Conservation (phyloP, 768 basidiomycete genomes). For the Kwoniella dejecticola region DNA sequence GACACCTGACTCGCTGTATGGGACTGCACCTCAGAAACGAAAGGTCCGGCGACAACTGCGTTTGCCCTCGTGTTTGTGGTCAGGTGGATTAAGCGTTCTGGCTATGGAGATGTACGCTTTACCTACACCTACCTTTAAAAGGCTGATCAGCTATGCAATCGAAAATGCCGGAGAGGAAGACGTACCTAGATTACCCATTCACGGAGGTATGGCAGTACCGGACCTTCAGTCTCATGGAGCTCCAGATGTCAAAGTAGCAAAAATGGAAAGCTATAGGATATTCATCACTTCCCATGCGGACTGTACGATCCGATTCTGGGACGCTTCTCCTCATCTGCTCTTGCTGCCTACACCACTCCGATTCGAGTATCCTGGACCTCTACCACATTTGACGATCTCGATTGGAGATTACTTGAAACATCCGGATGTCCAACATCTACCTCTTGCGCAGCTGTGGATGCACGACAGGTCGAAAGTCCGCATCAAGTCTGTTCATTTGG, state of each 20-base stretch:
- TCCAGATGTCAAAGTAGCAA: conserved; percentile 52
- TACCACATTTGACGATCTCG: conserved; percentile 67
- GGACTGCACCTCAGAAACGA: neutral
- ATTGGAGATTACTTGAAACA: conserved; percentile 60
- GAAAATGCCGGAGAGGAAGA: conserved; percentile 62
- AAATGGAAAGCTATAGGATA: conserved; percentile 64
- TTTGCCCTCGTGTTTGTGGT: conserved; percentile 51
- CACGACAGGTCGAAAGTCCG: conserved; percentile 51
- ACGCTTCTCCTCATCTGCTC: conserved; percentile 69
- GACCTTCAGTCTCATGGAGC: conserved; percentile 47
- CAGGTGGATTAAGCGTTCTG: conserved; percentile 47
- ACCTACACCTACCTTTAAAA: conserved; percentile 58
- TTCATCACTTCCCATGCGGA: conserved; percentile 68
- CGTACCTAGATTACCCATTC: conserved; percentile 51
- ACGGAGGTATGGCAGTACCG: conserved; percentile 50
- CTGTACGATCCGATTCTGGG: conserved; percentile 70
- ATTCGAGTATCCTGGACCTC: conserved; percentile 67
- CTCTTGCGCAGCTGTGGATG: conserved; percentile 47
- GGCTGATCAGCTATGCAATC: conserved; percentile 58
- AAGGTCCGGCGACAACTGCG: conserved; percentile 37
- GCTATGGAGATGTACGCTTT: conserved; percentile 50
- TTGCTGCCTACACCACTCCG: conserved; percentile 63
- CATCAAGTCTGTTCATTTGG: conserved; percentile 55
- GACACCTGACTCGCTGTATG: conserved; percentile 39
- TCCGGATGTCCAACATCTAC: conserved; percentile 40